These are phyloP conservation scores for Ceratocystis albifundus DNA, from an alignment of 2,329 filamentous ascomycete species.

Conservation along the genomic window DNA sequence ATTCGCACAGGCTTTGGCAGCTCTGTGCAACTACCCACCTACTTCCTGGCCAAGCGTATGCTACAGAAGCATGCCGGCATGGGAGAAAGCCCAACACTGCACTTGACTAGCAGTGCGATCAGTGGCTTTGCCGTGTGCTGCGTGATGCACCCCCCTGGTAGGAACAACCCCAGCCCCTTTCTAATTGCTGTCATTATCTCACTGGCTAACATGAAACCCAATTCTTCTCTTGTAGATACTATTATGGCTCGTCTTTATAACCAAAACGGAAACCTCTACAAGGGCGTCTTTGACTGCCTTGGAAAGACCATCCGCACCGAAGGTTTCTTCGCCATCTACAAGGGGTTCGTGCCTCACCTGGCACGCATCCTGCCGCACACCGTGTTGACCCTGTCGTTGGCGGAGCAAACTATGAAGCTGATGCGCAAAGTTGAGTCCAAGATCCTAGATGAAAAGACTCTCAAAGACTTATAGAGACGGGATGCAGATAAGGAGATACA, in stretches of 20 bases:
- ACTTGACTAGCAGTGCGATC: constrained; percentile 75
- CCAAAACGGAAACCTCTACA: constrained; percentile 95
- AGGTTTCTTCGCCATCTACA: constrained; percentile 87
- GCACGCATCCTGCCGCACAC: constrained; percentile 92
- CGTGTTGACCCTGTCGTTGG: constrained; percentile 80
- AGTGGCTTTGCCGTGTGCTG: constrained; percentile 95
- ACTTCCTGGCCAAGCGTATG: constrained; percentile 90
- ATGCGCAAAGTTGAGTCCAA: constrained; percentile 63
- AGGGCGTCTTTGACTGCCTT: constrained; percentile 81
- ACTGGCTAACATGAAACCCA: neutral
- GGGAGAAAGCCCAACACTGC: constrained; percentile 79
- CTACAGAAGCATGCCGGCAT: constrained; percentile 73
- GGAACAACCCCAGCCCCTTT: constrained; percentile 27
- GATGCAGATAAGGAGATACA: neutral
- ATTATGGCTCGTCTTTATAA: constrained; percentile 99
- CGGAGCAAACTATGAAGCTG: constrained; percentile 93
- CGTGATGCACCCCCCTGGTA: constrained; percentile 93
- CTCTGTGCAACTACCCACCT: constrained; percentile 91
- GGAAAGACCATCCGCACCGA: constrained; percentile 85
- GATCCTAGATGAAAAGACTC: constrained; percentile 37
- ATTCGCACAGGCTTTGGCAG: constrained; percentile 91
- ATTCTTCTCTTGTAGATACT: constrained; percentile 47
- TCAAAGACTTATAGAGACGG: constrained; percentile 28
- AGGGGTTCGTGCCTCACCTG: constrained; percentile 91
- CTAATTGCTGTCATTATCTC: neutral